These are phyloP conservation scores for Vigna unguiculata DNA, from an alignment of 306 rosid genomes.

Conservation along the genomic window DNA sequence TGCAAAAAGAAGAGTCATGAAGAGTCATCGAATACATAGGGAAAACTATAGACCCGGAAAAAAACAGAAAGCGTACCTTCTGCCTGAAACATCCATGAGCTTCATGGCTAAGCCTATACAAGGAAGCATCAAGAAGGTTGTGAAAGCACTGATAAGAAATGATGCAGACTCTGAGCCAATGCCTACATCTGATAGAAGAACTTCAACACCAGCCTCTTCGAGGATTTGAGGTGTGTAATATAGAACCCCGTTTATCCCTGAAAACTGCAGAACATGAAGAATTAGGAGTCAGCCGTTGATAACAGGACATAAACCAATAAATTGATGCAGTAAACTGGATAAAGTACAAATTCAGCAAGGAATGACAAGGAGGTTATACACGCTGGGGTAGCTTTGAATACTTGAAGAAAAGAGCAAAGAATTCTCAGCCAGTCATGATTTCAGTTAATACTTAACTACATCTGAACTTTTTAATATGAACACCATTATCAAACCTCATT, in stretches of 20 bases:
- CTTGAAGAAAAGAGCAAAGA: not conserved
- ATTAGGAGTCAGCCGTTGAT: slow-evolving; percentile 20
- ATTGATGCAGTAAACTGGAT: slow-evolving; percentile 6
- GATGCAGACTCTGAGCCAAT: slow-evolving; percentile 70
- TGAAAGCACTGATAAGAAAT: slow-evolving; percentile 77
- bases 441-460: slow-evolving; percentile 17
- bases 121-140: slow-evolving; percentile 88
- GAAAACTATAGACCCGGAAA: not conserved
- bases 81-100: slow-evolving; percentile 79
- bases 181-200: slow-evolving; percentile 70
- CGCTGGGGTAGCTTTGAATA: slow-evolving; percentile 5
- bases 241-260: slow-evolving; percentile 87
- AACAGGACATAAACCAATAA: slow-evolving; percentile 16
- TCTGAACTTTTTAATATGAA: not conserved
- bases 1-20: slow-evolving; percentile 24
- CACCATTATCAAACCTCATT: slow-evolving; percentile 3
- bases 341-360: slow-evolving; percentile 6
- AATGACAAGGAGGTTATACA: slow-evolving; percentile 24
- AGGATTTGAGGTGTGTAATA: slow-evolving; percentile 94
- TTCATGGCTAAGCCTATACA: slow-evolving; percentile 72
- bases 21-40: not conserved
- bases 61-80: slow-evolving; percentile 55
- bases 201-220: slow-evolving; percentile 81
- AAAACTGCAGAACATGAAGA: slow-evolving; percentile 60
- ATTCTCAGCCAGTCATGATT: slow-evolving; percentile 3